Evolutionary conservation across 129 eudicot species (phyloP).

Genomic region (Smallanthus sonchifolius): DNA sequence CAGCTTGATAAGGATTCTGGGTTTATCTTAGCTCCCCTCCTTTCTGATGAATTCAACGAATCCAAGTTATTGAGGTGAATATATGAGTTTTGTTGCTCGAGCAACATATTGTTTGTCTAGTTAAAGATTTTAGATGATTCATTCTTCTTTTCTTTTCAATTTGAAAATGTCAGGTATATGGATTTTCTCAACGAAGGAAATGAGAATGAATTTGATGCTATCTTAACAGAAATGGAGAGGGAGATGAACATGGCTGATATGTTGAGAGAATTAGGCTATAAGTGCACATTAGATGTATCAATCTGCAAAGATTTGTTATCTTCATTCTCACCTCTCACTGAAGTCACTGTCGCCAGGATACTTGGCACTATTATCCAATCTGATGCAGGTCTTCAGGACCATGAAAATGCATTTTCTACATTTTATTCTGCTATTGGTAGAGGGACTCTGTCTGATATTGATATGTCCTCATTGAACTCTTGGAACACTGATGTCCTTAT

Average conservation of each 20-base stretch:
- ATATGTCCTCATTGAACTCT: constrained; percentile 48
- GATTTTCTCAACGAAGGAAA: constrained; percentile 47
- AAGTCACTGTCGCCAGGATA: constrained; percentile 66
- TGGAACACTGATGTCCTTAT: constrained; percentile 84
- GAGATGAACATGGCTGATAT: constrained; percentile 72
- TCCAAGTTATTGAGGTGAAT: constrained; percentile 62
- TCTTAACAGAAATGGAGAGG: constrained; percentile 91
- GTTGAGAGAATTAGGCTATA: constrained; percentile 85
- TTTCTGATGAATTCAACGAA: constrained; percentile 60
- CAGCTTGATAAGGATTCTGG: constrained; percentile 49
- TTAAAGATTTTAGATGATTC: background rate
- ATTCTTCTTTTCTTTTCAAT: background rate
- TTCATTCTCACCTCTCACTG: constrained; percentile 67
- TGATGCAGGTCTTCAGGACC: constrained; percentile 53
- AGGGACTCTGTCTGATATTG: constrained; percentile 48
- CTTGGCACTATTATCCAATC: constrained; percentile 64
- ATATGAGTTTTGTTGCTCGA: constrained; percentile 24
- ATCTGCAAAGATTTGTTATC: constrained; percentile 83
- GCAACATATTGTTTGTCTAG: background rate
- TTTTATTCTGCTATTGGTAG: constrained; percentile 76
- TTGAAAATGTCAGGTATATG: constrained; percentile 43
- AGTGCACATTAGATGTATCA: constrained; percentile 60
- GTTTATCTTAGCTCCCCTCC: constrained; percentile 66
- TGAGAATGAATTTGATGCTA: constrained; percentile 70
- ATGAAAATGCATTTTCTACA: constrained; percentile 52